Percentiles rank a stretch among this genome's conserved stretches.
phyloP scores from a whole-genome alignment of 2,329 filamentous ascomycete species.

The Fonsecaea nubica region DNA sequence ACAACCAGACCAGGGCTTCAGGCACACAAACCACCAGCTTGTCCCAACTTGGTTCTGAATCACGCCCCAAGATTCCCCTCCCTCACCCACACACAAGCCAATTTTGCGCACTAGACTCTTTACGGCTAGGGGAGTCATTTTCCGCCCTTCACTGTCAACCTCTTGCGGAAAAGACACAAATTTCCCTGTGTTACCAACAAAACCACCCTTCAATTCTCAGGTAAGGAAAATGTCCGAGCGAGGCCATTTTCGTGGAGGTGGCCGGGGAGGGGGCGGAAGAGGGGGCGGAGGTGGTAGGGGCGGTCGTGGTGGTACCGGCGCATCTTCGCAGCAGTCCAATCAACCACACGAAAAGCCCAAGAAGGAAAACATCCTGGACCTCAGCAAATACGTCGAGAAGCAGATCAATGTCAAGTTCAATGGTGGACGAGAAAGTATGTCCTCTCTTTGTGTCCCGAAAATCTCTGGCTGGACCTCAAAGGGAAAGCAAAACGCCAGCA shows the following conservation, averaged over 20 bases:
- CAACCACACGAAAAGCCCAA: constrained; percentile 77
- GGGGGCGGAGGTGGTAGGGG: constrained; percentile 49
- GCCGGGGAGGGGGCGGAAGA: constrained; percentile 49
- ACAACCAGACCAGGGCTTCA: too few relatives aligned
- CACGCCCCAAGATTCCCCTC: not conserved
- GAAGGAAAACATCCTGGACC: constrained; percentile 97
- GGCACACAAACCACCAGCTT: not conserved
- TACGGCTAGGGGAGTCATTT: not conserved
- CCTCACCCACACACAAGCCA: not conserved
- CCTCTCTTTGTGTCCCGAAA: not conserved
- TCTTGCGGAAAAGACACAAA: not conserved
- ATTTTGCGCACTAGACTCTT: constrained; percentile 18
- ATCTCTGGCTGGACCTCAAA: not conserved
- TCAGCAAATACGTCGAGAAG: constrained; percentile 97
- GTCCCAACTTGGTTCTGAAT: constrained; percentile 7
- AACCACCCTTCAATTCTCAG: not conserved
- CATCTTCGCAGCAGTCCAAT: constrained; percentile 54
- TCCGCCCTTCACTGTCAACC: not conserved
- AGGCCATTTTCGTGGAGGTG: constrained; percentile 59
- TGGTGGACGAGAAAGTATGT: constrained; percentile 83
- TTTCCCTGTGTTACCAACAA: not conserved
- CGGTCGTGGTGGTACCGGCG: constrained; percentile 53
- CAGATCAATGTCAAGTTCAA: constrained; percentile 95
- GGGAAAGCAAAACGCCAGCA: not conserved
- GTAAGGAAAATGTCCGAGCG: constrained; percentile 49